phyloP scores from a whole-genome alignment of 1,284 basidiomycete genomes.

The Leccinum pachyderme region DNA sequence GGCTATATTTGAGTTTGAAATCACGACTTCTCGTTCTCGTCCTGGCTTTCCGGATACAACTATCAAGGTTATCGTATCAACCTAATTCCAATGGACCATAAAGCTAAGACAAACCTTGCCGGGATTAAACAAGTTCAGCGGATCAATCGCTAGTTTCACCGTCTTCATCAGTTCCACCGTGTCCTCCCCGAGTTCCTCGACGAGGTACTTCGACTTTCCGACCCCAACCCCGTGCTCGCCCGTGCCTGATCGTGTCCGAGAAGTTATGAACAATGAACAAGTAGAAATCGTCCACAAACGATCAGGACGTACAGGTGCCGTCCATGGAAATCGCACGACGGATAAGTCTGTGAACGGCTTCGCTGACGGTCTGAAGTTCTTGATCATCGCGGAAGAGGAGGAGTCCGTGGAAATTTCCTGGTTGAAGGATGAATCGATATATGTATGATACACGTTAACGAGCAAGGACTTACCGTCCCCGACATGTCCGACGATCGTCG shows the following conservation, averaged over 20 bases:
- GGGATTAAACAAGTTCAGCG: slow-evolving; percentile 77
- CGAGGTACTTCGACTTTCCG: slow-evolving; percentile 74
- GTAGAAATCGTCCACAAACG: not conserved
- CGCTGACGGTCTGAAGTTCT: slow-evolving; percentile 54
- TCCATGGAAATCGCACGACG: slow-evolving; percentile 66
- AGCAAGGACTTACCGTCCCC: slow-evolving; percentile 66
- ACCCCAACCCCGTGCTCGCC: slow-evolving; percentile 76
- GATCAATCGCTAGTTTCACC: slow-evolving; percentile 75
- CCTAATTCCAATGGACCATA: not conserved
- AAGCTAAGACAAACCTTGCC: slow-evolving; percentile 53
- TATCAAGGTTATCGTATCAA: slow-evolving; percentile 8
- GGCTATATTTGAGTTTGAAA: not conserved
- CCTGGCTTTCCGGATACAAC: slow-evolving; percentile 21
- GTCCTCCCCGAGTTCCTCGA: slow-evolving; percentile 71
- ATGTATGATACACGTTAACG: slow-evolving; percentile 16
- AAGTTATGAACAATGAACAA: slow-evolving; percentile 3
- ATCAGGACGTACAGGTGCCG: slow-evolving; percentile 59
- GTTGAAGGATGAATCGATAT: not conserved
- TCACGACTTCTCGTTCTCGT: not conserved
- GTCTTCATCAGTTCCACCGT: slow-evolving; percentile 81
- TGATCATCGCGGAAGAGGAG: slow-evolving; percentile 63
- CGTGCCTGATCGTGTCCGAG: slow-evolving; percentile 39
- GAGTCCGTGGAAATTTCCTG: slow-evolving; percentile 67
- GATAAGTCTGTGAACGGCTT: slow-evolving; percentile 67
- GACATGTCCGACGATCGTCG: slow-evolving; percentile 83